These are phyloP conservation scores for Candida pseudoglaebosa DNA, from an alignment of 805 yeast genomes.

Conservation along the genomic window DNA sequence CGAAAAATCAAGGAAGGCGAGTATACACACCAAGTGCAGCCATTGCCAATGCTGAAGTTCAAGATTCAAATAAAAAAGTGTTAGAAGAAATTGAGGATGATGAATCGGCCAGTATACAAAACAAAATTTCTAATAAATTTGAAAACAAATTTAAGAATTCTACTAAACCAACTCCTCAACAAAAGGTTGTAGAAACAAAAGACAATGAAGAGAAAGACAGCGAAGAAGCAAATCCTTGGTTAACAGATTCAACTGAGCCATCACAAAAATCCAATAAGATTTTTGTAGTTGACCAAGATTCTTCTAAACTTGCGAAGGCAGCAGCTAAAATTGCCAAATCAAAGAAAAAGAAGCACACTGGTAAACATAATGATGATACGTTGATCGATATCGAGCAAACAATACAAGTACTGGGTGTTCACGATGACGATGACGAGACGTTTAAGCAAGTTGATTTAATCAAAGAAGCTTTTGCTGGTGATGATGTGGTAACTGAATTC, in stretches of 20 bases:
- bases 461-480: conserved; percentile 95
- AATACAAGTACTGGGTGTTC: conserved; percentile 31
- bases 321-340: conserved; percentile 37
- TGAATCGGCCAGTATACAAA: conserved; percentile 42
- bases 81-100: conserved; percentile 49
- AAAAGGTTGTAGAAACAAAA: conserved; percentile 7
- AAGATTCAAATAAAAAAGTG: conserved; percentile 32
- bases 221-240: conserved; percentile 37
- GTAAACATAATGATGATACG: conserved; percentile 22
- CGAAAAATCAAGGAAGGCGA: conserved; percentile 74
- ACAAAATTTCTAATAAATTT: conserved; percentile 29
- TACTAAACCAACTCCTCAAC: conserved; percentile 6
- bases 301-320: conserved; percentile 35
- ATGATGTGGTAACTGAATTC: conserved; percentile 83
- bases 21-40: conserved; percentile 63
- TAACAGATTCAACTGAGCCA: conserved; percentile 16
- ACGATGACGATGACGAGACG: conserved; percentile 30
- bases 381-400: conserved; percentile 52
- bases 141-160: conserved; percentile 12
- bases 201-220: conserved; percentile 5
- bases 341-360: conserved; percentile 24
- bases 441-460: conserved; percentile 81
- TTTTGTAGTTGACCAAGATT: conserved; percentile 29
- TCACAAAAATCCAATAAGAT: conserved; percentile 30
- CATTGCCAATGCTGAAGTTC: conserved; percentile 32